Evolutionary conservation across 2,329 filamentous ascomycete species (phyloP), one percentile per base, ranked within the genome.

Genomic region (Phyllosticta paracitricarpa): DNA sequence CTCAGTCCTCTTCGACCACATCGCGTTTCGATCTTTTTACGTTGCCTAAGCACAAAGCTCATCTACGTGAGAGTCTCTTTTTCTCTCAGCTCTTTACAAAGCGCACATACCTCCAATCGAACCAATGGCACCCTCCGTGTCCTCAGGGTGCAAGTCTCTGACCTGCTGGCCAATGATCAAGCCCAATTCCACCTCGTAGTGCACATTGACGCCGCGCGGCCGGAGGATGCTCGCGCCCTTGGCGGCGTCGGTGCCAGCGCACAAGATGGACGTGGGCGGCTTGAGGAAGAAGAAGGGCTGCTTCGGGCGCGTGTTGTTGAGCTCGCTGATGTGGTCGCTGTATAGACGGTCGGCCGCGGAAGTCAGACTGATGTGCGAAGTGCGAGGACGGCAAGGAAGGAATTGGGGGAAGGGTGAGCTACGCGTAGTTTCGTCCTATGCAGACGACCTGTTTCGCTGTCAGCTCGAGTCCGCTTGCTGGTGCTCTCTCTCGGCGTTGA

Each of bases 211-310:
- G 65, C 93, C 93, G 68, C 81, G 84, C 53, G 94, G 94, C 54
- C 88, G 84, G 67, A 96, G 82, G 56, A 96, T 85, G 14, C 40
- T 48, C 3, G 40, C 40, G 40, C 40, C 40, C 28, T 30, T 30
- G 28, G 28, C 28, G 2, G 92, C 87, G 0, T 92, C 92, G 61
- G 85, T 83, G 28, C 84, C 83, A 0, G 91, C 91, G 24, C 89
- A 81, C 3, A 97, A 83, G 68, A 99, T 89, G 3, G 91, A 89
- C 51, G 89, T 90, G 0, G 92, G 79, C 1, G 94, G 94, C 82
- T 99, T 99, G 68, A 97, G 84, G 82, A 99, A 99, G 86, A 97
- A 99, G 79, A 99, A 97, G 26, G 94, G 94, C 76, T 97, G 91
- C 75, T 94, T 95, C 57, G 94, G 94, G 66, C 86, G 85, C 63